Conservation (phyloP, 116 monocot genomes). For the Iris pallida region DNA sequence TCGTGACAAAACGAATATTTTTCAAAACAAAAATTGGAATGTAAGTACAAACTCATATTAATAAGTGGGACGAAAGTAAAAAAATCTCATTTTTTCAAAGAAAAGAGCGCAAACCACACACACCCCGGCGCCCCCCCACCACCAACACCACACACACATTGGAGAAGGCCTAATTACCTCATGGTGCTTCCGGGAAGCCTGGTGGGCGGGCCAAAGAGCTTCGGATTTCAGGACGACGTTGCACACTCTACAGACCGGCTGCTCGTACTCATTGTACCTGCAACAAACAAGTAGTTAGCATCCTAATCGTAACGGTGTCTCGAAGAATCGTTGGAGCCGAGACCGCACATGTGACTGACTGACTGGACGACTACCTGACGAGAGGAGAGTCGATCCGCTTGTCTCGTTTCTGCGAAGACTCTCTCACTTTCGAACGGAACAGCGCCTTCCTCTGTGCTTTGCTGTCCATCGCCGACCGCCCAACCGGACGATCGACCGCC, state of each 20-base stretch:
- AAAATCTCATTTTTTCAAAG: too few species aligned
- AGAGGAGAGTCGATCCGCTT: constrained; percentile 87
- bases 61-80: too few species aligned
- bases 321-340: background rate
- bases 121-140: too few species aligned
- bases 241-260: constrained; percentile 86
- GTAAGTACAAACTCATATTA: too few species aligned
- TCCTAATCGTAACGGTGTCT: background rate
- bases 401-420: constrained; percentile 64
- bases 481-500: too few species aligned
- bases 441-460: constrained; percentile 50
- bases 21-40: too few species aligned
- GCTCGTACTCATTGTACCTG: constrained; percentile 86
- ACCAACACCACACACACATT: too few species aligned
- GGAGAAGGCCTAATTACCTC: constrained; percentile 46
- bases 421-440: constrained; percentile 77
- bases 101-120: too few species aligned
- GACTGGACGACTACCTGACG: constrained; percentile 44
- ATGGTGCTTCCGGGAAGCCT: constrained; percentile 83
- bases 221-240: constrained; percentile 81
- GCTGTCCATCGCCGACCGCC: constrained; percentile 33
- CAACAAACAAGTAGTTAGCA: background rate
- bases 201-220: constrained; percentile 81
- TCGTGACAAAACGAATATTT: too few species aligned
- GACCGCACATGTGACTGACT: background rate